Evolutionary conservation across 768 basidiomycete species (phyloP).

Genomic region (Symmetrospora coprosmae): DNA sequence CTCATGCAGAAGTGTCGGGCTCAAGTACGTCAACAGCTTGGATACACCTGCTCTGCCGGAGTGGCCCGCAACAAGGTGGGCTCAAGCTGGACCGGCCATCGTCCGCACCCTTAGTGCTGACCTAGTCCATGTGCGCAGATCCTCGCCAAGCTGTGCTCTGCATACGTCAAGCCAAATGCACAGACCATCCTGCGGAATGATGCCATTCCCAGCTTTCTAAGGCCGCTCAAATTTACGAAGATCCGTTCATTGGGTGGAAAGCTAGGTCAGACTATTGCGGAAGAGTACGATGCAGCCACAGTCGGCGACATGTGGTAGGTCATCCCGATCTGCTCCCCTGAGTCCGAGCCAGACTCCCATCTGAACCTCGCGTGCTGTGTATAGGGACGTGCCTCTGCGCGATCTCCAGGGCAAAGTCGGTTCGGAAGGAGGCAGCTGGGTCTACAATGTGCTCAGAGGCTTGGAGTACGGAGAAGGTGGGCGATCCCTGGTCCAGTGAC

Average conservation of each 20-base stretch:
- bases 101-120: not conserved
- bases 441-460: conserved; percentile 74
- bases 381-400: conserved; percentile 36
- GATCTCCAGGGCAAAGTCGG: conserved; percentile 41
- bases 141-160: conserved; percentile 83
- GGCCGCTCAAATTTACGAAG: conserved; percentile 77
- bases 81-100: not conserved
- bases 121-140: conserved; percentile 43
- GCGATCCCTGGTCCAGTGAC: not conserved
- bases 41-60: conserved; percentile 51
- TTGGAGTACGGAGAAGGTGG: conserved; percentile 77
- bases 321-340: not conserved
- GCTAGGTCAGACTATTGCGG: conserved; percentile 69
- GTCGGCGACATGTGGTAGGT: conserved; percentile 80
- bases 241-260: conserved; percentile 93
- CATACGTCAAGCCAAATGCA: conserved; percentile 75
- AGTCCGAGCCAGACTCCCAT: conserved; percentile 13
- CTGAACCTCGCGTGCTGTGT: no score
- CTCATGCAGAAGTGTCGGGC: conserved; percentile 61
- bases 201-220: conserved; percentile 70
- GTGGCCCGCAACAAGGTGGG: conserved; percentile 32
- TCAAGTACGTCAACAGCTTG: conserved; percentile 54
- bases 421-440: conserved; percentile 52
- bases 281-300: conserved; percentile 73
- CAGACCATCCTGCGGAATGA: conserved; percentile 71